Percentiles rank a stretch among this genome's conserved stretches.
Conservation (phyloP, 1,139 yeast genomes). For the Sugiyamaella novakii region DNA sequence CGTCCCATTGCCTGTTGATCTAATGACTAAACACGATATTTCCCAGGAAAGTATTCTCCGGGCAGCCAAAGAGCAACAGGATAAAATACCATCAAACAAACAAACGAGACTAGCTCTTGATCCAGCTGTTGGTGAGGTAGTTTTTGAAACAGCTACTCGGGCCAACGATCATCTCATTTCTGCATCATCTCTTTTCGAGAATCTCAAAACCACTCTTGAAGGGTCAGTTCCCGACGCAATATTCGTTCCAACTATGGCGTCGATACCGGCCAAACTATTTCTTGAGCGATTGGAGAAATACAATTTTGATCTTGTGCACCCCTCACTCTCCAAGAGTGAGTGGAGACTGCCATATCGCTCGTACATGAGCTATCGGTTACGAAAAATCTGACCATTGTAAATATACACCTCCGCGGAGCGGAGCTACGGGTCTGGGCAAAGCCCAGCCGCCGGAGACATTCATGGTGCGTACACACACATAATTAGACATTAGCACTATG, state of each 20-base stretch:
- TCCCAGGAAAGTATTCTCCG: conserved; percentile 62
- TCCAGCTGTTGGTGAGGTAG: conserved; percentile 55
- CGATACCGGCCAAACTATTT: conserved; percentile 66
- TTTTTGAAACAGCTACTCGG: conserved; percentile 68
- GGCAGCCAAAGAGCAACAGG: conserved; percentile 9
- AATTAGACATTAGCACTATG: background rate
- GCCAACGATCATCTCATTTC: conserved; percentile 82
- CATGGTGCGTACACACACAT: too few species aligned
- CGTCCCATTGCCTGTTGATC: conserved; percentile 59
- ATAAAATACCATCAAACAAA: background rate
- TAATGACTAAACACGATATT: conserved; percentile 55
- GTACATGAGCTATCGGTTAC: conserved; percentile 53
- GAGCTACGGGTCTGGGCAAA: background rate
- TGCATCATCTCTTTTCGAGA: conserved; percentile 57
- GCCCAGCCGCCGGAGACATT: background rate
- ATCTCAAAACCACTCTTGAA: conserved; percentile 43
- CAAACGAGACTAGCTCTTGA: conserved; percentile 4
- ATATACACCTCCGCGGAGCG: too few species aligned
- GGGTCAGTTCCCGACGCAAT: conserved; percentile 61
- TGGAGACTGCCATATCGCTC: conserved; percentile 76
- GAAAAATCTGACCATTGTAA: conserved; percentile 7
- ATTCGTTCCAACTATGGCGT: conserved; percentile 64
- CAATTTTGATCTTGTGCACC: conserved; percentile 64
- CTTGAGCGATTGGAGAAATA: conserved; percentile 59
- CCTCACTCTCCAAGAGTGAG: conserved; percentile 55